These are phyloP conservation scores for Agrocybe pediades DNA, from an alignment of 768 basidiomycete species.

Conservation along the genomic window DNA sequence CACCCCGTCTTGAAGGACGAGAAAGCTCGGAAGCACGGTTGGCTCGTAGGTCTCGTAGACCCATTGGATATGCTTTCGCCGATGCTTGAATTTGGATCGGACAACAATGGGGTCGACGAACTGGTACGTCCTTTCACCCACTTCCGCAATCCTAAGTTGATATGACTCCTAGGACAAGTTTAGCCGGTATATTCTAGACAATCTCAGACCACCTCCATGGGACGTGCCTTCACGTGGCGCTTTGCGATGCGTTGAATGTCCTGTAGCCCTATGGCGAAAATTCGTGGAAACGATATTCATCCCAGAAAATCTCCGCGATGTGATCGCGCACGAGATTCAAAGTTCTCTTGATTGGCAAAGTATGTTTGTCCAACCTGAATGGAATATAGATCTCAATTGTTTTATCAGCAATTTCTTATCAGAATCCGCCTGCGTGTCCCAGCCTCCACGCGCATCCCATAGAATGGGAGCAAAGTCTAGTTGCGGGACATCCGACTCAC, in stretches of 20 bases:
- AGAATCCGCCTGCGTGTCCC: constrained; percentile 48
- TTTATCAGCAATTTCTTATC: constrained; percentile 45
- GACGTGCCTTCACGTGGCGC: constrained; percentile 22
- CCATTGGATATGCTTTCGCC: constrained; percentile 58
- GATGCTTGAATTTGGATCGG: constrained; percentile 31
- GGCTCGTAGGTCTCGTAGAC: constrained; percentile 48
- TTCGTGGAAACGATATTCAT: constrained; percentile 40
- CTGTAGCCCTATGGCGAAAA: constrained; percentile 43
- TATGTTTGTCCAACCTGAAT: constrained; percentile 20
- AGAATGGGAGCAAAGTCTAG: constrained; percentile 60
- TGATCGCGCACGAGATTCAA: constrained; percentile 49
- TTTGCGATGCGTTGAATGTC: constrained; percentile 27
- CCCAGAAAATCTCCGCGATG: constrained; percentile 32
- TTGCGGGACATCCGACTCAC: constrained; percentile 62
- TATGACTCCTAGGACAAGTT: constrained; percentile 9
- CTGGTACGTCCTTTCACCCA: constrained; percentile 20
- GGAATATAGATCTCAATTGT: not conserved
- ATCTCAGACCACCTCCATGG: constrained; percentile 18
- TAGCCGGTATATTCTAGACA: constrained; percentile 13
- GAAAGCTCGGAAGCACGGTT: constrained; percentile 33
- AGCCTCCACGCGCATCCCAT: constrained; percentile 41
- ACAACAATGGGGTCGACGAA: constrained; percentile 15
- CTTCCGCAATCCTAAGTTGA: not conserved
- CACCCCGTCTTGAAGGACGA: constrained; percentile 42
- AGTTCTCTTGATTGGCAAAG: constrained; percentile 59